Percentiles rank a stretch among this genome's conserved stretches.
Evolutionary conservation across 345 rosid species (phyloP).

Genomic region (Bretschneidera sinensis): DNA sequence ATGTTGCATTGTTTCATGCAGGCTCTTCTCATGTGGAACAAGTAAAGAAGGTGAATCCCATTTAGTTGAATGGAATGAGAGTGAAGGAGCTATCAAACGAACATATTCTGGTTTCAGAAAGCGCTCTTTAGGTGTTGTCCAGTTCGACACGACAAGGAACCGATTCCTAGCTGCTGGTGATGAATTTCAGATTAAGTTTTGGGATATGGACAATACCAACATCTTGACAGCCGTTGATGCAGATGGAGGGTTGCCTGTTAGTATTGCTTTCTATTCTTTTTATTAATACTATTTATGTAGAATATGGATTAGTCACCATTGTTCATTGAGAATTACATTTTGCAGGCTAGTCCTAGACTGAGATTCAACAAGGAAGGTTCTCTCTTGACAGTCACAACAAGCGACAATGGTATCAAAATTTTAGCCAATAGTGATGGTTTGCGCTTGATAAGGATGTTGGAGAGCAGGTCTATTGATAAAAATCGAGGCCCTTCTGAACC

Average conservation of each 20-base stretch:
- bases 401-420: constrained; percentile 53
- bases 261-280: constrained; percentile 12
- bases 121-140: constrained; percentile 50
- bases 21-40: constrained; percentile 72
- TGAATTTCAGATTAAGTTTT: constrained; percentile 54
- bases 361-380: constrained; percentile 67
- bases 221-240: constrained; percentile 47
- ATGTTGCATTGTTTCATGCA: constrained; percentile 16
- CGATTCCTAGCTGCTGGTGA: constrained; percentile 65
- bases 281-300: background rate
- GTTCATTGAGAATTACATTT: constrained; percentile 2
- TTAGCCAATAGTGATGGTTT: constrained; percentile 47
- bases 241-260: constrained; percentile 60
- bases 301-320: background rate
- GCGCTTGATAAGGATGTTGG: constrained; percentile 38
- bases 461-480: constrained; percentile 37
- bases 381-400: constrained; percentile 50
- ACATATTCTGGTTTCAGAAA: constrained; percentile 56
- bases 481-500: constrained; percentile 38
- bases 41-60: constrained; percentile 66
- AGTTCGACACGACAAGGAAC: constrained; percentile 63
- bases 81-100: constrained; percentile 56
- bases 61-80: constrained; percentile 70
- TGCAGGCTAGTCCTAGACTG: constrained; percentile 58
- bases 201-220: constrained; percentile 60